Base-by-base conservation (phyloP, 176 grass and related monocot genomes). In the Juncus effusus region DNA sequence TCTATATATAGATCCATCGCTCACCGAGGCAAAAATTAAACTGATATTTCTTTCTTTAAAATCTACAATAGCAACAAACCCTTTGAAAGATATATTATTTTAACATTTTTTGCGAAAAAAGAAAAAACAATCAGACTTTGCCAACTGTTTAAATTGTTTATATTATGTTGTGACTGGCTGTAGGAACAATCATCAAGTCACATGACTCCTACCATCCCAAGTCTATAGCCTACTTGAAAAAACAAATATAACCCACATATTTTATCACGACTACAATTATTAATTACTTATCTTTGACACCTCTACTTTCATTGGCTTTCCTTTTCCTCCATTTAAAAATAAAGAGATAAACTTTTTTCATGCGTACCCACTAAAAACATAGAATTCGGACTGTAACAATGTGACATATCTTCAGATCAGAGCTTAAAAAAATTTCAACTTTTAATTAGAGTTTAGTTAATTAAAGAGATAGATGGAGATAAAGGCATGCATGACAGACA, bases 121-220 rank as follows among this genome's bases (percentile, higher is more conserved):
- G 0, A 47, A 47, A 45, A 7, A 45, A 14, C 41, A 40, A 51
- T 51, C 15, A 67, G 12, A 67, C 8, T 5, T 58, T 12, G 67
- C 37, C 67, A 71, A 40, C 42, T 71, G 51, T 54, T 56, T 41
- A 40, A 59, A 56, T 40, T 58, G 56, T 42, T 71, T 67, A 53
- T 40, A 79, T 69, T 70, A 70, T 64, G 52, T 16, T 47, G 70
- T 52, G 54, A 59, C 49, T 55, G 9, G 44, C 55, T 55, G 19
- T 28, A 38, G 61, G 55, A 66, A 49, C 61, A 90, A 90, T 79
- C 54, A 79, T 76, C 54, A 63, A 39, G 63, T 66, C 86, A 76
- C 82, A 85, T 85, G 82, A 73, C 70, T 40, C 58, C 75, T 70
- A 72, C 54, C 52, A 45, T 5, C 12, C 64, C 51, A 71, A 44